Base-by-base conservation (phyloP, 495 filamentous ascomycete species). In the Hypoxylon fuscum region DNA sequence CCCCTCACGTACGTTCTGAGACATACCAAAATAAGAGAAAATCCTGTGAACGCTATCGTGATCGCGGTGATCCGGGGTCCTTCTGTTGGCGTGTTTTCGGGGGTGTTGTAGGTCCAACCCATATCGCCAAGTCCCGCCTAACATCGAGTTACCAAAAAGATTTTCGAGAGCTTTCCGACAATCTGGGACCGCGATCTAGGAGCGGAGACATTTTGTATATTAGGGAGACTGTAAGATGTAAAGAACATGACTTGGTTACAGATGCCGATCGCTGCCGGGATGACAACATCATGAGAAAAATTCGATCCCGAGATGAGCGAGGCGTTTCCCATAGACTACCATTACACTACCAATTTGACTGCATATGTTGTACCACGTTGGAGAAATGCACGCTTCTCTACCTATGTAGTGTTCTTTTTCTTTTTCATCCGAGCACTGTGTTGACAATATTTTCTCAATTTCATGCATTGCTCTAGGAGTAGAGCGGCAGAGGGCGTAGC, bases 41-140 rank as follows among this genome's bases (percentile, higher is more conserved):
- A n/a, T 4, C 44, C 25, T 10, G 73, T 77, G 32, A 79, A 60
- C 21, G 65, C 46, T 3, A 55, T 49, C 6, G 71, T 68, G 29
- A 77, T 64, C 15, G 68, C 70, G 2, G 72, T 67, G 46, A 79
- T 75, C 34, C 54, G 40, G 2, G 70, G 70, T 31, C 71, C 74
- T 32, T 71, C 71, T 6, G 75, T 77, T 20, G 70, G 68, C 15
- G 73, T 73, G 20, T 34, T 34, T 67, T 76, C 60, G 14, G 67
- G 64, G 32, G 74, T 73, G 59, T 77, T 77, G 68, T 70, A 73
- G 1, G 73, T 76, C 76, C 75, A 79, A 20, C 70, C 75, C 76
- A 79, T 79, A 11, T 43, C 59, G 59, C 37, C 21, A 41, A 22
- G 7, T 10, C 9, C 10, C 2, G 35, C 15, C 14, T 9, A 14